These are phyloP conservation scores for Phaeosphaeria sp. DNA, from an alignment of 2,329 filamentous ascomycete genomes.

Conservation along the genomic window DNA sequence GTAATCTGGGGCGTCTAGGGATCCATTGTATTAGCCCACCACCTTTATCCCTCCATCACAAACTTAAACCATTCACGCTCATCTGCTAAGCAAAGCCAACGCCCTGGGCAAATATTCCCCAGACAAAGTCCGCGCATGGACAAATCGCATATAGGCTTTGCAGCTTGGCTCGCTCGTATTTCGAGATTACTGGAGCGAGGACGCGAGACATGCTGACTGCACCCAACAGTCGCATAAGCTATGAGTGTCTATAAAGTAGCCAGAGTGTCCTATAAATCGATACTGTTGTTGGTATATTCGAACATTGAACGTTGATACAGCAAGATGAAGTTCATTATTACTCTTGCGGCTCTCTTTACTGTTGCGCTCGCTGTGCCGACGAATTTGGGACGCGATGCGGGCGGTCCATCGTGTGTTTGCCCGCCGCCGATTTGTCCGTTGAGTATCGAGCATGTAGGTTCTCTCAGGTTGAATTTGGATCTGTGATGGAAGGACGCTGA, in stretches of 20 bases:
- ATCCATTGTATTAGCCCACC: background rate
- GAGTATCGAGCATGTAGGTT: conserved; percentile 16
- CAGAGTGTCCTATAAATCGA: background rate
- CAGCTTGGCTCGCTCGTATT: background rate
- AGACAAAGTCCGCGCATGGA: background rate
- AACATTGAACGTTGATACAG: background rate
- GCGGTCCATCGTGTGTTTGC: background rate
- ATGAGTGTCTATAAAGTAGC: background rate
- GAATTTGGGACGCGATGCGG: background rate
- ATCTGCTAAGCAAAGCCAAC: background rate
- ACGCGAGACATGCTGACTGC: background rate
- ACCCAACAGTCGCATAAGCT: background rate
- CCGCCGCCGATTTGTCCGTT: conserved; percentile 17
- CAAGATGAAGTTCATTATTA: conserved; percentile 13
- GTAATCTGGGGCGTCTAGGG: background rate
- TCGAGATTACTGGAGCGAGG: background rate
- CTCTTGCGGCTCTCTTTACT: conserved; percentile 13
- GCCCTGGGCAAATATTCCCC: background rate
- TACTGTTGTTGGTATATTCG: background rate
- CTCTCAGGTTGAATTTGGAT: conserved; percentile 1
- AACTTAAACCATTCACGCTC: background rate
- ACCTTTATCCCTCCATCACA: background rate
- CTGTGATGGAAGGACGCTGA: background rate
- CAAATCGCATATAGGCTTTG: background rate
- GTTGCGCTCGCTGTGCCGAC: conserved; percentile 10